A percentile compares a stretch with the other conserved stretches of the same genome.
Conservation (phyloP, 176 grass and related monocot species). For the Hsuehochloa calcarea region DNA sequence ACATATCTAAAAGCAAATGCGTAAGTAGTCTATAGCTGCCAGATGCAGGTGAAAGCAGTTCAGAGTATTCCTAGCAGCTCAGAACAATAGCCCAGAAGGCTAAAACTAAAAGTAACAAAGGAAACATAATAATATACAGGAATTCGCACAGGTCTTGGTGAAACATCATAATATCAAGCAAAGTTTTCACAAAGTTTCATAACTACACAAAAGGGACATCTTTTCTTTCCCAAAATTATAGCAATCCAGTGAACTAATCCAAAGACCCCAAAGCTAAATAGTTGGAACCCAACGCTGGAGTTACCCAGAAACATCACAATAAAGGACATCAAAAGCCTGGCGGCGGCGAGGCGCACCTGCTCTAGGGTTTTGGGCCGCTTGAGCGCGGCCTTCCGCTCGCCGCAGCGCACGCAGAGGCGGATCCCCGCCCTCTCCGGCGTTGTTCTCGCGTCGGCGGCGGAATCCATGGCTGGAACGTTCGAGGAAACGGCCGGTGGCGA, state of each 20-base stretch:
- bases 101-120: background rate
- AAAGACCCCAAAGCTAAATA: background rate
- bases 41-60: background rate
- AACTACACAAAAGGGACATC: background rate
- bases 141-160: background rate
- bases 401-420: slow-evolving; percentile 60
- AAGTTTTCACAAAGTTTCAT: background rate
- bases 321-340: background rate
- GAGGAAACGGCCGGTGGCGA: background rate
- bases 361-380: slow-evolving; percentile 93
- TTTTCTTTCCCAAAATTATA: background rate
- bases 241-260: background rate
- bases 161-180: background rate
- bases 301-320: background rate
- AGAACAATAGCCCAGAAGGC: background rate
- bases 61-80: background rate
- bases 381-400: slow-evolving; percentile 67
- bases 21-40: background rate
- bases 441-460: background rate
- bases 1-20: slow-evolving; percentile 62
- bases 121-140: background rate
- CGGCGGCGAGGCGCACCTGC: slow-evolving; percentile 34
- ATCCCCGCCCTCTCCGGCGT: slow-evolving; percentile 26
- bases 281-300: background rate
- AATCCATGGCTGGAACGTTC: slow-evolving; percentile 18